These are phyloP conservation scores for Penicillium cinerascens DNA, from an alignment of 495 filamentous ascomycete genomes.

Conservation along the genomic window DNA sequence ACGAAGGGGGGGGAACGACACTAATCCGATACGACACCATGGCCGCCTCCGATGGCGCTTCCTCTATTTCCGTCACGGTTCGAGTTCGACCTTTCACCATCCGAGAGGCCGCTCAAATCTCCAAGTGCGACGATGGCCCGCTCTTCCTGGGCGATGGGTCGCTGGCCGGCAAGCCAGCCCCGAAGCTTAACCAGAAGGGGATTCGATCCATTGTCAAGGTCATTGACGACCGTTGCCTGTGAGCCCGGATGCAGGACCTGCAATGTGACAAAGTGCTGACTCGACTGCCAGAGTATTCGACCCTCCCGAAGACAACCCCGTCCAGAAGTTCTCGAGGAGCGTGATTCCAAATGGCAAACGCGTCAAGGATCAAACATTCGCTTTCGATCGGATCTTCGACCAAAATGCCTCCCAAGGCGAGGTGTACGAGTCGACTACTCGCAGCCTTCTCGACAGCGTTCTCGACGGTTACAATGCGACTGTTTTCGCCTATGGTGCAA, in stretches of 20 bases:
- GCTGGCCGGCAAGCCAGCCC: slow-evolving; percentile 72
- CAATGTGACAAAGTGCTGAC: slow-evolving; percentile 10
- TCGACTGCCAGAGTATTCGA: slow-evolving; percentile 74
- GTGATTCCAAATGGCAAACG: slow-evolving; percentile 84
- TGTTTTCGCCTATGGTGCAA: slow-evolving; percentile 97
- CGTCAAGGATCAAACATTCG: slow-evolving; percentile 97
- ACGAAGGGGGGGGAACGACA: slow-evolving; percentile 8
- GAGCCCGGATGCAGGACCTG: slow-evolving; percentile 34
- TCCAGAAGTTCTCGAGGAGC: slow-evolving; percentile 83
- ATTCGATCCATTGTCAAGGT: slow-evolving; percentile 92
- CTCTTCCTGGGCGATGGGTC: slow-evolving; percentile 95
- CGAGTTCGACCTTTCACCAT: slow-evolving; percentile 89
- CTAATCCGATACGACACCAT: slow-evolving; percentile 34
- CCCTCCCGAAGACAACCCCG: slow-evolving; percentile 91
- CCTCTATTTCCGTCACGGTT: slow-evolving; percentile 69
- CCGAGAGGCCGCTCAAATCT: slow-evolving; percentile 62
- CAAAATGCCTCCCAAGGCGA: slow-evolving; percentile 90
- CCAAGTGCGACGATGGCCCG: slow-evolving; percentile 78
- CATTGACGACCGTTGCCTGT: slow-evolving; percentile 95
- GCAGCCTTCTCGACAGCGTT: slow-evolving; percentile 84
- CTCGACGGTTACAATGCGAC: slow-evolving; percentile 98
- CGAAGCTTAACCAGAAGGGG: slow-evolving; percentile 82
- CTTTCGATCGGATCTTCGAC: slow-evolving; percentile 95
- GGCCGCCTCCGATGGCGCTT: slow-evolving; percentile 56
- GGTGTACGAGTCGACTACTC: slow-evolving; percentile 93